phyloP scores from a whole-genome alignment of 129 eudicot species.

The Pseudognaphalium luteoalbum region DNA sequence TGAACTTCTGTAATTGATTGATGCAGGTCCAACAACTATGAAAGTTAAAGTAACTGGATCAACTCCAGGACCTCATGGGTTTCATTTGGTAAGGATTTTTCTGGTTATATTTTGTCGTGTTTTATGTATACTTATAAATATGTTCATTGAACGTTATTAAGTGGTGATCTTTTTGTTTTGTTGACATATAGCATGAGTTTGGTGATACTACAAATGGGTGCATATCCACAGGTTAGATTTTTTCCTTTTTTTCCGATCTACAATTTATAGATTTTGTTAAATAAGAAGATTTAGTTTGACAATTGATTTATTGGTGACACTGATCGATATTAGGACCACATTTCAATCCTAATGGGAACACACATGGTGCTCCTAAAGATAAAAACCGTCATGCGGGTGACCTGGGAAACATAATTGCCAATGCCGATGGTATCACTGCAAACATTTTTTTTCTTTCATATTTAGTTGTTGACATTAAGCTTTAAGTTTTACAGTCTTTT shows the following conservation, averaged over 20 bases:
- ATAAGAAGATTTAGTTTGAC: not conserved
- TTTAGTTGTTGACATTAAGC: not conserved
- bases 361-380: slow-evolving; percentile 98
- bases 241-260: not conserved
- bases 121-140: too few relatives aligned
- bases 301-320: not conserved
- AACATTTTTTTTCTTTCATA: not conserved
- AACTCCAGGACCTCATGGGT: too few relatives aligned
- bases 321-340: slow-evolving; percentile 65
- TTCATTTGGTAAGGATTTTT: slow-evolving; percentile 59
- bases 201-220: slow-evolving; percentile 99
- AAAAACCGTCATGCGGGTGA: slow-evolving; percentile 99
- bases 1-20: too few relatives aligned
- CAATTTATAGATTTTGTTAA: slow-evolving; percentile 4
- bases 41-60: too few relatives aligned
- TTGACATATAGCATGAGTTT: slow-evolving; percentile 69
- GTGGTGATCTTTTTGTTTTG: not conserved
- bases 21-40: too few relatives aligned
- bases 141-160: not conserved
- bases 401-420: slow-evolving; percentile 99
- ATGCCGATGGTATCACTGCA: slow-evolving; percentile 70
- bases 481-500: not conserved
- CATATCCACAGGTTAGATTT: slow-evolving; percentile 81
- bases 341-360: slow-evolving; percentile 82
- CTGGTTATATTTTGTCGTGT: not conserved